phyloP scores from a whole-genome alignment of 495 filamentous ascomycete genomes.

The Aspergillus avenaceus region DNA sequence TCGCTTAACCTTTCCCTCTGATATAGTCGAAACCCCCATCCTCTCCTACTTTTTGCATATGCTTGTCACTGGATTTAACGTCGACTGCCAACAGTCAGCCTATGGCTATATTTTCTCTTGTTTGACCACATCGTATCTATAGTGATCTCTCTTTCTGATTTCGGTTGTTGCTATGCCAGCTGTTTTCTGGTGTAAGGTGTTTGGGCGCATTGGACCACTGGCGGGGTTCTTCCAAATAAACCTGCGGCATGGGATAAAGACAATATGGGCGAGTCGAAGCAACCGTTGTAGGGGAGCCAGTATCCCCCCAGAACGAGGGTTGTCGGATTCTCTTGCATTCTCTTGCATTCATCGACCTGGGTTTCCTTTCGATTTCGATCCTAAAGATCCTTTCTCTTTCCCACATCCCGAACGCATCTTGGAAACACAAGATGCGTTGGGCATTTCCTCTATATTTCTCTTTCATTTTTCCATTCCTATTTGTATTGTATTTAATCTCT shows the following conservation, averaged over 20 bases:
- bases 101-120: slow-evolving; percentile 6
- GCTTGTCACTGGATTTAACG: slow-evolving; percentile 14
- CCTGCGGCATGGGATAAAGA: slow-evolving; percentile 16
- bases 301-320: slow-evolving; percentile 1
- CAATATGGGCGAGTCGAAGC: slow-evolving; percentile 11
- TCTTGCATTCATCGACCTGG: slow-evolving; percentile 3
- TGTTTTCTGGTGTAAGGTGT: slow-evolving; percentile 20
- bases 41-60: slow-evolving; percentile 15
- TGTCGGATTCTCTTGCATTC: slow-evolving; percentile 10
- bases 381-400: slow-evolving; percentile 2
- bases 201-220: slow-evolving; percentile 22
- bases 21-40: slow-evolving; percentile 6
- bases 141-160: slow-evolving; percentile 13
- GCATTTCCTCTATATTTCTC: too few relatives aligned
- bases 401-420: not conserved
- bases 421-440: too few relatives aligned
- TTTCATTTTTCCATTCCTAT: slow-evolving; percentile 12
- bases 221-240: slow-evolving; percentile 14
- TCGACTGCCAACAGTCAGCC: slow-evolving; percentile 10
- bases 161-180: slow-evolving; percentile 21
- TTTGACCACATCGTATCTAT: slow-evolving; percentile 14
- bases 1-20: not conserved
- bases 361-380: slow-evolving; percentile 2
- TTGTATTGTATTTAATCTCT: slow-evolving; percentile 23
- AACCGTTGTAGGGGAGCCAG: slow-evolving; percentile 7